These are phyloP conservation scores for Breviolum minutum DNA, from an alignment of 73 alveolate genomes.

Conservation along the genomic window DNA sequence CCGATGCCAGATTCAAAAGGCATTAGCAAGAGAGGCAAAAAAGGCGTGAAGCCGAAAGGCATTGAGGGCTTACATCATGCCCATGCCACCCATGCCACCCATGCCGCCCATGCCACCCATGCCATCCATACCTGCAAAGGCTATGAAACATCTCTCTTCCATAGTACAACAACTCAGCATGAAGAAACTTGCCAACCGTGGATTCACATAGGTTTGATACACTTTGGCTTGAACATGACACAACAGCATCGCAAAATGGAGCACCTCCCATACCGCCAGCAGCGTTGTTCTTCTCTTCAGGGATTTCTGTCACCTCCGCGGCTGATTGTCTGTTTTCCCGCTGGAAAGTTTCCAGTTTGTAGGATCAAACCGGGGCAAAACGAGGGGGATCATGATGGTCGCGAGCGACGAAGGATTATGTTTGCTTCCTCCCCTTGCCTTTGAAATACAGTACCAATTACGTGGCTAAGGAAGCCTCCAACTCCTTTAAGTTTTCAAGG, in stretches of 20 bases:
- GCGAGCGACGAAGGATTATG: too few relatives aligned
- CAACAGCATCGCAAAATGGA: not conserved
- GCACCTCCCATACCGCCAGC: slow-evolving; percentile 40
- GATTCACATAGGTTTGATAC: not conserved
- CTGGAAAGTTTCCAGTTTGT: too few relatives aligned
- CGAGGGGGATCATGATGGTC: too few relatives aligned
- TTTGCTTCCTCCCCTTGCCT: too few relatives aligned
- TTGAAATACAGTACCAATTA: too few relatives aligned
- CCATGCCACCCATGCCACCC: slow-evolving; percentile 83
- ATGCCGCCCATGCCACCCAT: slow-evolving; percentile 82
- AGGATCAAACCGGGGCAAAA: too few relatives aligned
- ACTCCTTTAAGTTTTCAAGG: too few relatives aligned
- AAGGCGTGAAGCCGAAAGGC: not conserved
- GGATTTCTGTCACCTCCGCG: slow-evolving; percentile 41
- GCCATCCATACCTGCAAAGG: slow-evolving; percentile 39
- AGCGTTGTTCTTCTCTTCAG: slow-evolving; percentile 15
- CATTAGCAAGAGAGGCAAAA: slow-evolving; percentile 38
- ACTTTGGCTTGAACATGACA: not conserved
- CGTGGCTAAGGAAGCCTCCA: too few relatives aligned
- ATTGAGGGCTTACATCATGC: slow-evolving; percentile 4
- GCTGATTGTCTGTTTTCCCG: too few relatives aligned
- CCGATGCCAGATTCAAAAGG: slow-evolving; percentile 18
- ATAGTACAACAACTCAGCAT: too few relatives aligned
- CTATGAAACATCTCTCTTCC: not conserved
- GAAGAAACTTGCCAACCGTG: not conserved